Percentiles rank a stretch among this genome's conserved stretches.
phyloP scores from a whole-genome alignment of 768 basidiomycete genomes.

The Austroboletus festivus region DNA sequence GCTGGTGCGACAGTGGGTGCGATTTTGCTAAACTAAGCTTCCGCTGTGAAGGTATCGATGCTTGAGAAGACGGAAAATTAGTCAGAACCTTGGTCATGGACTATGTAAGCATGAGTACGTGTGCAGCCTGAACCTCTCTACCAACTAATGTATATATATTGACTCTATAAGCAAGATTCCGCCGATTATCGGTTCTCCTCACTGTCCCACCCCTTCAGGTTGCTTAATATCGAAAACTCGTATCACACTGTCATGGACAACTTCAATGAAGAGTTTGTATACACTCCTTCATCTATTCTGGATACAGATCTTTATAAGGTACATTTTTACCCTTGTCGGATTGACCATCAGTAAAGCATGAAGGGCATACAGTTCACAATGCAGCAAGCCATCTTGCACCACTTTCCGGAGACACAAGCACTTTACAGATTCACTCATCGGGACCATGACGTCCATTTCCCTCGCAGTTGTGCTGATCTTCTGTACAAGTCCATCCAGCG shows the following conservation, averaged over 20 bases:
- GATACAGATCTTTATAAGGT: constrained; percentile 97
- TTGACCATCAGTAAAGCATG: neutral
- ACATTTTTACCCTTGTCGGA: neutral
- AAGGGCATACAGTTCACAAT: constrained; percentile 67
- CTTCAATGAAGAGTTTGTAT: constrained; percentile 8
- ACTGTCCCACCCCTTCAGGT: no score
- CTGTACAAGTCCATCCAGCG: constrained; percentile 53
- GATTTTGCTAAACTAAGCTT: no score
- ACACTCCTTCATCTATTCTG: constrained; percentile 54
- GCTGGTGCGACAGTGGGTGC: no score
- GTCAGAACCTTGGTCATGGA: no score
- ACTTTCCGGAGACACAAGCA: constrained; percentile 69
- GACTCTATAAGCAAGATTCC: no score
- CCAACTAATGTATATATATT: no score
- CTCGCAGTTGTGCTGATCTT: constrained; percentile 30
- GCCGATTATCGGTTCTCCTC: no score
- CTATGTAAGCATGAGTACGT: no score
- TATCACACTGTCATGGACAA: constrained; percentile 8
- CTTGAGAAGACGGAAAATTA: no score
- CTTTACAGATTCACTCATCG: constrained; percentile 84
- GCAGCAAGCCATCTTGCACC: constrained; percentile 86
- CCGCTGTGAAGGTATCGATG: no score
- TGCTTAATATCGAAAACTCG: no score
- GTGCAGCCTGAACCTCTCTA: no score
- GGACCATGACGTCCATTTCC: constrained; percentile 60